A percentile compares a stretch with the other conserved stretches of the same genome.
These are phyloP conservation scores for Cladophialophora exuberans DNA, from an alignment of 2,329 filamentous ascomycete genomes.

Conservation along the genomic window DNA sequence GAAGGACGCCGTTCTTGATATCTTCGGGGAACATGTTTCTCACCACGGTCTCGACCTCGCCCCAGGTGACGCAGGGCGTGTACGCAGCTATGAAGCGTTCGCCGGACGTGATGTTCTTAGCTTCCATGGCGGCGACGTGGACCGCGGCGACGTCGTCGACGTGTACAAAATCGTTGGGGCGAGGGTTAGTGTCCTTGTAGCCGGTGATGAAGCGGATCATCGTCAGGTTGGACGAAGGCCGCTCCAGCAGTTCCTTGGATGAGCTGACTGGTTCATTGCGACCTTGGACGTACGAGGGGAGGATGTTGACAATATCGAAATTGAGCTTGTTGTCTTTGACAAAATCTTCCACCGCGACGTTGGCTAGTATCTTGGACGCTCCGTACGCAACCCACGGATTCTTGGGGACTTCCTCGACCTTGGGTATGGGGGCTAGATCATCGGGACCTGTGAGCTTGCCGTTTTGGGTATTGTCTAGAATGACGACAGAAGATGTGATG, in stretches of 20 bases:
- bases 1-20: constrained; percentile 23
- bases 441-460: background rate
- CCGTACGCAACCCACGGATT: background rate
- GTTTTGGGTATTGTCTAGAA: background rate
- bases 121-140: constrained; percentile 44
- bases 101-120: constrained; percentile 38
- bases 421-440: background rate
- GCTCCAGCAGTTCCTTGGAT: background rate
- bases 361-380: background rate
- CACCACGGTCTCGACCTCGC: constrained; percentile 25
- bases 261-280: constrained; percentile 9
- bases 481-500: background rate
- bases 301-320: constrained; percentile 1
- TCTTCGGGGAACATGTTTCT: constrained; percentile 44
- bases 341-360: background rate
- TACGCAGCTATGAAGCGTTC: constrained; percentile 39
- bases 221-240: constrained; percentile 6
- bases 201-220: constrained; percentile 16
- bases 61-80: constrained; percentile 1
- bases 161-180: constrained; percentile 44
- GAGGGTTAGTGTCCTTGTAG: constrained; percentile 30
- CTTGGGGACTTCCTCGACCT: background rate
- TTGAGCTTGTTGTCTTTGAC: constrained; percentile 2
- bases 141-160: constrained; percentile 45
- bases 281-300: background rate